Conservation (phyloP, 352 stramenopile genomes). For the Pythium volutum region DNA sequence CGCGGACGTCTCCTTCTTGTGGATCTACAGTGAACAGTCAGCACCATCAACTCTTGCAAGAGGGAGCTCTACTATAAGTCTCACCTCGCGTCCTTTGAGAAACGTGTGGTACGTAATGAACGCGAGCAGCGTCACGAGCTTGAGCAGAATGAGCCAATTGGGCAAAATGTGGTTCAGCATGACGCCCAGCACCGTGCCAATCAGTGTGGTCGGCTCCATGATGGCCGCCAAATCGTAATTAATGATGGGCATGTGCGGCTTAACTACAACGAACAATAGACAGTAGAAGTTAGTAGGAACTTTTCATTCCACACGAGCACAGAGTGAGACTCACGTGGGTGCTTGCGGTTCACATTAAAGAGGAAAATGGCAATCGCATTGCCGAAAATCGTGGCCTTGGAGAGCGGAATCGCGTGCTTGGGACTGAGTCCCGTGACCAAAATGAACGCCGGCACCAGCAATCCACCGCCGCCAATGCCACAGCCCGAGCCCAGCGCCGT, state of each 20-base stretch:
- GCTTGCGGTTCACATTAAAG: conserved; percentile 92
- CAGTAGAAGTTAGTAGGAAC: too few species aligned
- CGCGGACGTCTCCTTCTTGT: conserved; percentile 48
- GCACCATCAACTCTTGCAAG: too few species aligned
- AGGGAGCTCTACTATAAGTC: too few species aligned
- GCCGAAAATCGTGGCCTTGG: conserved; percentile 97
- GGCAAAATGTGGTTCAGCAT: conserved; percentile 84
- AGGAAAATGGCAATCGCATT: conserved; percentile 94
- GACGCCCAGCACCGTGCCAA: conserved; percentile 74
- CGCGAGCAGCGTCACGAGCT: conserved; percentile 70
- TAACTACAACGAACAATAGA: conserved; percentile 26
- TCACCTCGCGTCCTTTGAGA: conserved; percentile 52
- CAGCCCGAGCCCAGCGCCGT: conserved; percentile 90
- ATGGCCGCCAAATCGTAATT: conserved; percentile 97
- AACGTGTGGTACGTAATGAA: conserved; percentile 74
- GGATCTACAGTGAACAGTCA: conserved; percentile 28
- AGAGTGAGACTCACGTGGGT: conserved; percentile 67
- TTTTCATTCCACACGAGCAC: too few species aligned
- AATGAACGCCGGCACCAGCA: conserved; percentile 97
- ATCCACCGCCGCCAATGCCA: conserved; percentile 92
- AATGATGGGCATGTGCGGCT: conserved; percentile 92
- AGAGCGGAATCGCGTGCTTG: conserved; percentile 97
- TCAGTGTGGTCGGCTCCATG: conserved; percentile 95
- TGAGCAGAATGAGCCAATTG: conserved; percentile 79
- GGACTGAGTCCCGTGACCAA: conserved; percentile 89